Conservation (phyloP, 768 basidiomycete genomes). For the Trametopsis cervina region DNA sequence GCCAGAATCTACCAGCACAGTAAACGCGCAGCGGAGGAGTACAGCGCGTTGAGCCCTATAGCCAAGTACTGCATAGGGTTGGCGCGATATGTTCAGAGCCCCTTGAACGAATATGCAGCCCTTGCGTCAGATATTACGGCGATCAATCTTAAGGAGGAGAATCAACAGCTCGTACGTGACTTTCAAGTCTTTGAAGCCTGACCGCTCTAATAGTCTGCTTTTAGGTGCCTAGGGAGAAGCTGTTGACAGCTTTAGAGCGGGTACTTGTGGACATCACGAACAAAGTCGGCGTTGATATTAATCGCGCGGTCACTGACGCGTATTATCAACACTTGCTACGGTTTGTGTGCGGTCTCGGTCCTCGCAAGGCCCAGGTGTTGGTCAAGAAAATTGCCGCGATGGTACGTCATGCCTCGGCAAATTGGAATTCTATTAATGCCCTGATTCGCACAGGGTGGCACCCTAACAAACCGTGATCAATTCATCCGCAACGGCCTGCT, state of each 20-base stretch:
- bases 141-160: slow-evolving; percentile 67
- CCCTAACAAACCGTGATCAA: slow-evolving; percentile 79
- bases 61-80: slow-evolving; percentile 92
- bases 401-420: slow-evolving; percentile 45
- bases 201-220: no score
- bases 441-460: slow-evolving; percentile 59
- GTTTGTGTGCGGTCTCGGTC: slow-evolving; percentile 90
- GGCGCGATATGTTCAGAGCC: slow-evolving; percentile 89
- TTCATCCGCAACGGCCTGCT: slow-evolving; percentile 77
- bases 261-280: slow-evolving; percentile 87
- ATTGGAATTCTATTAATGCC: background rate
- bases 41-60: slow-evolving; percentile 64
- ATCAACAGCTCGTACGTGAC: slow-evolving; percentile 62
- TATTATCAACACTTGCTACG: slow-evolving; percentile 88
- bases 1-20: slow-evolving; percentile 93
- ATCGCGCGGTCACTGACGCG: slow-evolving; percentile 79
- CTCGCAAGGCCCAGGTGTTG: slow-evolving; percentile 83
- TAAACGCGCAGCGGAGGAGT: slow-evolving; percentile 78
- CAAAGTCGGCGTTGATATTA: slow-evolving; percentile 93
- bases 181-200: background rate
- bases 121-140: slow-evolving; percentile 79
- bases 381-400: slow-evolving; percentile 72
- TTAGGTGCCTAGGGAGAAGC: slow-evolving; percentile 48
- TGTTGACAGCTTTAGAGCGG: slow-evolving; percentile 75
- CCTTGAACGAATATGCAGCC: slow-evolving; percentile 90